Evolutionary conservation across 345 rosid species (phyloP).

Genomic region (Melaleuca quinquenervia): DNA sequence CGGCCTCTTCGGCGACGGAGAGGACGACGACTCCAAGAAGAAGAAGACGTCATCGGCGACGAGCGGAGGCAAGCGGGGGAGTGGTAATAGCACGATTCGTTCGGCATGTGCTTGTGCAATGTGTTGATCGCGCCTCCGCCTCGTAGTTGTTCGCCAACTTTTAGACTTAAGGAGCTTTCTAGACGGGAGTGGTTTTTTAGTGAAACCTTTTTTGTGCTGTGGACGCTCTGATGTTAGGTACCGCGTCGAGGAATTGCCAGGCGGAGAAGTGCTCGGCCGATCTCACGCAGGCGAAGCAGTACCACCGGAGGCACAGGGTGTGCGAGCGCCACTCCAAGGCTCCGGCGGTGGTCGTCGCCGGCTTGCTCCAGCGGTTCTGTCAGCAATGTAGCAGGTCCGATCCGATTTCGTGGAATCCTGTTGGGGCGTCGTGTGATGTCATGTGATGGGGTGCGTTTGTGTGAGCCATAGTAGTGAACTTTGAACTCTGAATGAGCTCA

Average conservation of each 20-base stretch:
- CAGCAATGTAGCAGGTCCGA: slow-evolving; percentile 78
- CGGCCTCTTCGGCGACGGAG: not conserved
- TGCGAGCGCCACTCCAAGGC: slow-evolving; percentile 76
- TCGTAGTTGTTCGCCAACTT: not conserved
- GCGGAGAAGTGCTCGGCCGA: slow-evolving; percentile 52
- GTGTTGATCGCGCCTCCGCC: not conserved
- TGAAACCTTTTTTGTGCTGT: not conserved
- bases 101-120: not conserved
- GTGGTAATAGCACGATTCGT: not conserved
- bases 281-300: slow-evolving; percentile 43
- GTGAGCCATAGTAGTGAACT: not conserved
- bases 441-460: not conserved
- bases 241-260: slow-evolving; percentile 37
- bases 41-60: not conserved
- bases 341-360: slow-evolving; percentile 42
- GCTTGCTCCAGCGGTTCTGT: slow-evolving; percentile 56
- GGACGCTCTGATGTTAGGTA: not conserved
- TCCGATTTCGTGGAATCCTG: not conserved
- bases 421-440: rapidly evolving
- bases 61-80: not conserved
- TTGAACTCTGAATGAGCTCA: not conserved
- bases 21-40: not conserved
- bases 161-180: not conserved
- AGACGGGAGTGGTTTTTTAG: not conserved
- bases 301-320: slow-evolving; percentile 66